Percentiles rank a stretch among this genome's conserved stretches.
phyloP scores from a whole-genome alignment of 2,329 filamentous ascomycete genomes.

The Raffaelea deltoideospora region DNA sequence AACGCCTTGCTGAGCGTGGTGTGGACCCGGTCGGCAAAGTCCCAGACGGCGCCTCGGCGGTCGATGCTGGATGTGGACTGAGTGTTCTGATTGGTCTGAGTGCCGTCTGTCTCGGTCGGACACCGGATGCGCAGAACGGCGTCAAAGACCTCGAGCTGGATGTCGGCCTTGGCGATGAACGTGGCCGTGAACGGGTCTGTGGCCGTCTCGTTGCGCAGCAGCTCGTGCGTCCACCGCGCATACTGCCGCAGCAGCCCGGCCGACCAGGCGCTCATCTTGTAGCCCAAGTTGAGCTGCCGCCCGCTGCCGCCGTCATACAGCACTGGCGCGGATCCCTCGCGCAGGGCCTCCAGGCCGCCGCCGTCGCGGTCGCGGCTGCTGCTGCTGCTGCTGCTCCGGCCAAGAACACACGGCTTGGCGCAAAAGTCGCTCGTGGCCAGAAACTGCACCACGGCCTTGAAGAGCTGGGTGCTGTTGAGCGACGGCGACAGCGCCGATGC shows the following conservation, averaged over 20 bases:
- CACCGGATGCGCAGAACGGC: conserved; percentile 21
- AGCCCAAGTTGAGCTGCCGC: conserved; percentile 66
- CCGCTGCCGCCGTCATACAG: conserved; percentile 68
- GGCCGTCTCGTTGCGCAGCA: conserved; percentile 56
- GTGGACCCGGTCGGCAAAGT: conserved; percentile 44
- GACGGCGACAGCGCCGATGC: conserved; percentile 55
- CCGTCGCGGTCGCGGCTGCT: conserved; percentile 23
- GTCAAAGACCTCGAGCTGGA: conserved; percentile 41
- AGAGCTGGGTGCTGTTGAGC: conserved; percentile 82
- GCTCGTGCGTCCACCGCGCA: conserved; percentile 56
- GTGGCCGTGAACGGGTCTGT: conserved; percentile 71
- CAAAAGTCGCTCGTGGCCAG: conserved; percentile 58
- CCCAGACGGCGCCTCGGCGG: conserved; percentile 25
- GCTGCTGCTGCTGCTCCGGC: conserved; percentile 23
- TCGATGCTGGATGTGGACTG: conserved; percentile 10
- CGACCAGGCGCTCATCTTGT: conserved; percentile 82
- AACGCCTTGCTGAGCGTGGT: conserved; percentile 54
- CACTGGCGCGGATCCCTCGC: conserved; percentile 44
- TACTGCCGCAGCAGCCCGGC: conserved; percentile 59
- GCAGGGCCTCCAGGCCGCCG: conserved; percentile 12
- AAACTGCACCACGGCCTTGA: conserved; percentile 88
- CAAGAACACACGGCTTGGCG: conserved; percentile 47
- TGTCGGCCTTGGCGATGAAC: conserved; percentile 54
- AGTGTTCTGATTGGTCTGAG: too few species aligned
- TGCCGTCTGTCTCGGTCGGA: too few species aligned